Evolutionary conservation across 306 rosid genomes (phyloP), one percentile per base, ranked within the genome.

Genomic region (Begonia fuchsioides): DNA sequence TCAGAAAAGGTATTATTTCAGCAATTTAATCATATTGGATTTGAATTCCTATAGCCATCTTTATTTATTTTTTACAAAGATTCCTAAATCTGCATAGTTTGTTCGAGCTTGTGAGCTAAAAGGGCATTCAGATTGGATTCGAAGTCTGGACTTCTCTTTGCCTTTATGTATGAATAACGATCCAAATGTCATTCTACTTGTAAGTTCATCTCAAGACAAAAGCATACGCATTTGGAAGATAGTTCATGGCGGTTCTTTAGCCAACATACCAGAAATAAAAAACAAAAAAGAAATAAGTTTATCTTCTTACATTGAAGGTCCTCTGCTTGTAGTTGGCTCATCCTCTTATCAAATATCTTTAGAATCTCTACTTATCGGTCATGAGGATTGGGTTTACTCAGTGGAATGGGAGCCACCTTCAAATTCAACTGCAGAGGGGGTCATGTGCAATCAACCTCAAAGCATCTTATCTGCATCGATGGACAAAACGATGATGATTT

Each of bases 401-500:
- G 98, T 85, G 15, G 68, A 44, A 66, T 90, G 98, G 96, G 84
- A 77, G 63, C 95, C 96, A 32, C 98, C 98, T 15, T 64, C 68
- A 61, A 56, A 20, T 72, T 46, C 51, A 39, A 54, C 81, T 46
- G 17, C 52, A 9, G 76, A 84, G 16, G 82, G 71, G 56, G 47
- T 57, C 62, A 50, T 60, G 14, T 72, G 60, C 67, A 61, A 63
- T 64, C 97, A 90, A 67, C 83, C 83, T 47, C 92, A 70, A 51
- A 75, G 95, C 75, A 79, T 90, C 64, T 77, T 90, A 55, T 90
- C 98, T 60, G 94, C 98, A 67, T 90, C 98, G 12, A 90, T 90
- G 94, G 98, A 85, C 90, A 90, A 90, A 79, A 79, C 98, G 55
- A 85, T 90, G 98, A 90, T 90, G 98, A 71, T 90, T 54, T 90